Evolutionary conservation across 306 rosid genomes (phyloP).

Genomic region (Quercus mongolica): DNA sequence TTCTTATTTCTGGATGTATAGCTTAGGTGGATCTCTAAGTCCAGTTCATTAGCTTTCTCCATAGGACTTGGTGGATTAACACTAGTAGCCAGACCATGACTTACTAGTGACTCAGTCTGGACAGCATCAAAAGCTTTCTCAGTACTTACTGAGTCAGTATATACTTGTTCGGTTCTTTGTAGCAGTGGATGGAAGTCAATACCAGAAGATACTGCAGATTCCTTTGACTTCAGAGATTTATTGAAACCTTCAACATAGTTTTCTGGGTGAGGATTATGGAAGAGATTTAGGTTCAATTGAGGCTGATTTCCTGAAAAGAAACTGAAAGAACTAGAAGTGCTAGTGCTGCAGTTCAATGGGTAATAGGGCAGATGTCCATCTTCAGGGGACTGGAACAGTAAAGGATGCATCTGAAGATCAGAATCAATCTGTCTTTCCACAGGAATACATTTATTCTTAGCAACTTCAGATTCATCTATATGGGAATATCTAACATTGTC

Average conservation of each 20-base stretch:
- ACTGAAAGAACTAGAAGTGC: conserved; percentile 53
- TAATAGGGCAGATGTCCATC: conserved; percentile 56
- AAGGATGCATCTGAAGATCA: conserved; percentile 94
- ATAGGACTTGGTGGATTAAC: conserved; percentile 25
- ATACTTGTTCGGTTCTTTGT: conserved; percentile 62
- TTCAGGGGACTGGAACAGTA: conserved; percentile 77
- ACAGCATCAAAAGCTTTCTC: conserved; percentile 35
- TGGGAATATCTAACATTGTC: conserved; percentile 29
- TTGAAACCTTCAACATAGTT: conserved; percentile 40
- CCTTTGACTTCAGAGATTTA: conserved; percentile 48
- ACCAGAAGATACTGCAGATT: conserved; percentile 44
- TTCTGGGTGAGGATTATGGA: conserved; percentile 64
- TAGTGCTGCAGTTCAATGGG: conserved; percentile 57
- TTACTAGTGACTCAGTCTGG: conserved; percentile 33
- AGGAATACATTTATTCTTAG: conserved; percentile 38
- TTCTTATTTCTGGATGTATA: conserved; percentile 53
- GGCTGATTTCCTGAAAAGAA: conserved; percentile 75
- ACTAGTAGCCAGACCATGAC: conserved; percentile 28
- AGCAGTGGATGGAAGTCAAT: conserved; percentile 96
- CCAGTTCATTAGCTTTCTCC: conserved; percentile 65
- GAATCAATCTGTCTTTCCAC: conserved; percentile 48
- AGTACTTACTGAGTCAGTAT: not conserved
- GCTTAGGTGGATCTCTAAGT: conserved; percentile 82
- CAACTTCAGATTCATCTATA: conserved; percentile 43
- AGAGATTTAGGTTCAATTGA: conserved; percentile 67